phyloP scores from a whole-genome alignment of 106 monocot species.

The Platanthera zijinensis region DNA sequence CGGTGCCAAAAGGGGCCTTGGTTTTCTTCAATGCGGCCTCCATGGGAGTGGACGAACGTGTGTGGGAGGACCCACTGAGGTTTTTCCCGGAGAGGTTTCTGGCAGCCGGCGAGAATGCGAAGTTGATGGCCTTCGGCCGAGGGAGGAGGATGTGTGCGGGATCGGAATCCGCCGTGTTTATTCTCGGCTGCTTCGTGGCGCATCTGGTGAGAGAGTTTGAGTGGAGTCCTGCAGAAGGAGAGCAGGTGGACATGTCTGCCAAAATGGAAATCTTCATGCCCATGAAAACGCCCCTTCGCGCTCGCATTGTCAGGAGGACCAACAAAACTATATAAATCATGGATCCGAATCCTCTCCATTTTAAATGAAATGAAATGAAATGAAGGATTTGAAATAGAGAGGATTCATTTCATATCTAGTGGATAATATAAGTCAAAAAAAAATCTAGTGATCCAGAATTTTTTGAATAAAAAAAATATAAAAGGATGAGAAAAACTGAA shows the following conservation, averaged over 20 bases:
- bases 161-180: slow-evolving; percentile 6
- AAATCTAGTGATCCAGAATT: too few relatives aligned
- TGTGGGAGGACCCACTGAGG: slow-evolving; percentile 28
- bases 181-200: slow-evolving; percentile 12
- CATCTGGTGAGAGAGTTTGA: slow-evolving; percentile 15
- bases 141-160: slow-evolving; percentile 20
- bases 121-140: slow-evolving; percentile 18
- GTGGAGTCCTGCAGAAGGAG: slow-evolving; percentile 1
- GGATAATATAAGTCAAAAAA: too few relatives aligned
- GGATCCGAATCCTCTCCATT: too few relatives aligned
- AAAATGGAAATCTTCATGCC: neutral
- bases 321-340: too few relatives aligned
- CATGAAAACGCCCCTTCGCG: slow-evolving; percentile 15
- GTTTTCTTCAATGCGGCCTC: too few relatives aligned
- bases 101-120: neutral
- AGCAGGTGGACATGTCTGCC: slow-evolving; percentile 16
- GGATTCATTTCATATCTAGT: too few relatives aligned
- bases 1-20: too few relatives aligned
- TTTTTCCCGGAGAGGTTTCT: slow-evolving; percentile 33
- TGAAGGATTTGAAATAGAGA: too few relatives aligned
- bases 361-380: too few relatives aligned
- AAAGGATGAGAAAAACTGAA: too few relatives aligned
- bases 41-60: slow-evolving; percentile 14
- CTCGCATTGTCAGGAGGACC: neutral
- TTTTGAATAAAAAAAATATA: too few relatives aligned